Evolutionary conservation across 176 grass and related monocot genomes (phyloP).

Genomic region (Musa acuminata): DNA sequence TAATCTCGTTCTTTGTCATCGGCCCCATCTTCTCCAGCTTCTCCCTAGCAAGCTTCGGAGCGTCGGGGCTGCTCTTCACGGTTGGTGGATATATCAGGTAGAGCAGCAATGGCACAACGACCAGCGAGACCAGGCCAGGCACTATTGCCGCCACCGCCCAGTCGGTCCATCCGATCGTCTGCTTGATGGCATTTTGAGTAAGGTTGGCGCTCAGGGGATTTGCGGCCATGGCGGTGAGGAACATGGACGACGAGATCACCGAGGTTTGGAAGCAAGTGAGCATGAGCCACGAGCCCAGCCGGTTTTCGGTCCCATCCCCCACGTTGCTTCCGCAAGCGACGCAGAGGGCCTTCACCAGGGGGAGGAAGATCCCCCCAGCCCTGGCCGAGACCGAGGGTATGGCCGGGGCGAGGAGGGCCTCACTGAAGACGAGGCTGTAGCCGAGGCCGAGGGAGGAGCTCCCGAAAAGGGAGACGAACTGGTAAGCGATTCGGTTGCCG

Average conservation of each 20-base stretch:
- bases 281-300: slow-evolving; percentile 92
- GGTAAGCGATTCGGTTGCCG: slow-evolving; percentile 71
- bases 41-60: slow-evolving; percentile 78
- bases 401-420: slow-evolving; percentile 81
- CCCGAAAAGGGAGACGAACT: slow-evolving; percentile 82
- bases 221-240: slow-evolving; percentile 88
- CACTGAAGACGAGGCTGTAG: slow-evolving; percentile 83
- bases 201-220: slow-evolving; percentile 88
- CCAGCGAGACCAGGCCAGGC: slow-evolving; percentile 60
- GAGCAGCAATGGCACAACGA: slow-evolving; percentile 69
- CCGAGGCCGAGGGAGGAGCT: slow-evolving; percentile 79
- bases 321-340: slow-evolving; percentile 63
- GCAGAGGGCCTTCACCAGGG: slow-evolving; percentile 81
- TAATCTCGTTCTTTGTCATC: slow-evolving; percentile 71
- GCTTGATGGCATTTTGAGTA: slow-evolving; percentile 49
- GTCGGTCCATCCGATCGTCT: slow-evolving; percentile 86
- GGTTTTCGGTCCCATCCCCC: slow-evolving; percentile 60
- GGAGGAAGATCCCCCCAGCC: slow-evolving; percentile 85
- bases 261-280: slow-evolving; percentile 97
- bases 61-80: slow-evolving; percentile 76
- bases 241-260: slow-evolving; percentile 83
- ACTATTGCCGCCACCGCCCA: slow-evolving; percentile 88
- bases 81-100: slow-evolving; percentile 87
- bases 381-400: slow-evolving; percentile 87
- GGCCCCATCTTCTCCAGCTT: slow-evolving; percentile 72